Evolutionary conservation across 352 stramenopile genomes (phyloP).

Genomic region (Phytophthora kernoviae): DNA sequence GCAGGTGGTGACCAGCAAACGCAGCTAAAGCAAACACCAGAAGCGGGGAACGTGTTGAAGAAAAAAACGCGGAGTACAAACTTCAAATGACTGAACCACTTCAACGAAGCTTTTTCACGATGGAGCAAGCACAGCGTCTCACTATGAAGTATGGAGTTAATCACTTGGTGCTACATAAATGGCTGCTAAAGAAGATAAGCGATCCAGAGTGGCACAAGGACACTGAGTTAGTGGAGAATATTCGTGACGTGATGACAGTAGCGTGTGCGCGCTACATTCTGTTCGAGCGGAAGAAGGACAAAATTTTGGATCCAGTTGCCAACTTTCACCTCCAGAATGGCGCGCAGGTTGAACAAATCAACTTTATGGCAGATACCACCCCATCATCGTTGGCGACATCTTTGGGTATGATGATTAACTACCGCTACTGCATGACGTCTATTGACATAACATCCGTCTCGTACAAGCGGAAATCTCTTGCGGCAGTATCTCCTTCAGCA

Average conservation of each 20-base stretch:
- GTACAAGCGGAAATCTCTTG: slow-evolving; percentile 79
- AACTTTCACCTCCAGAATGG: slow-evolving; percentile 90
- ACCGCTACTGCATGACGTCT: slow-evolving; percentile 86
- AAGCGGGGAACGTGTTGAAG: slow-evolving; percentile 25
- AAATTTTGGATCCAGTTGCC: slow-evolving; percentile 82
- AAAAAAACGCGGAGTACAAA: slow-evolving; percentile 10
- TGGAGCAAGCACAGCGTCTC: slow-evolving; percentile 52
- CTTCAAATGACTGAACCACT: slow-evolving; percentile 19
- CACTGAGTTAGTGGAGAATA: slow-evolving; percentile 45
- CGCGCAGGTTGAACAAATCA: slow-evolving; percentile 85
- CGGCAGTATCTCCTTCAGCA: slow-evolving; percentile 59
- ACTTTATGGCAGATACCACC: slow-evolving; percentile 78
- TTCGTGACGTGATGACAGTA: slow-evolving; percentile 55
- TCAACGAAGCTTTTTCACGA: slow-evolving; percentile 55
- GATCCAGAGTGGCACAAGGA: slow-evolving; percentile 56
- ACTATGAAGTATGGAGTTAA: slow-evolving; percentile 66
- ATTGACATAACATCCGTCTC: slow-evolving; percentile 78
- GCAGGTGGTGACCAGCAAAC: slow-evolving; percentile 28
- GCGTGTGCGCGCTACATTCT: slow-evolving; percentile 81
- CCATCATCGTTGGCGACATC: slow-evolving; percentile 44
- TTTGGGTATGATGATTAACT: slow-evolving; percentile 89
- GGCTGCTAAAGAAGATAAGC: slow-evolving; percentile 66
- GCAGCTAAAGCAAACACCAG: slow-evolving; percentile 11
- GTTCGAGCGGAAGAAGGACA: slow-evolving; percentile 76
- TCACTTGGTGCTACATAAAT: slow-evolving; percentile 63